Percentiles rank a stretch among this genome's conserved stretches.
Evolutionary conservation across 1,284 basidiomycete species (phyloP).

Genomic region (Melampsora americana): DNA sequence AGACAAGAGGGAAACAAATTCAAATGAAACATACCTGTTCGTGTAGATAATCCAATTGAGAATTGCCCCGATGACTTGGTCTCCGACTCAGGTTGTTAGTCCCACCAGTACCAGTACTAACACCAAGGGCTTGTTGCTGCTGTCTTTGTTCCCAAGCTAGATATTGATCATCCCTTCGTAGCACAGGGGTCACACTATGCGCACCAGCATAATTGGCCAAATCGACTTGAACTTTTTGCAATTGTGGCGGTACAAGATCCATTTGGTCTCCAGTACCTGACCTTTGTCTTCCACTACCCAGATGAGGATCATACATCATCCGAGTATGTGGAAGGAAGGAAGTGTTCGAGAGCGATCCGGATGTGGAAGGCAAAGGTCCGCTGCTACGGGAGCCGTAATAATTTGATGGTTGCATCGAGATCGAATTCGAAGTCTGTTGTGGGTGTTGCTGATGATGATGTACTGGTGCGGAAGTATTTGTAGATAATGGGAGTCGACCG

Average conservation of each 20-base stretch:
- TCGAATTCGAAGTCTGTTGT: not conserved
- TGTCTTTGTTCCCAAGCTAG: conserved; percentile 61
- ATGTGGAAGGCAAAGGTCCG: conserved; percentile 32
- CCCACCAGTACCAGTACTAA: conserved; percentile 66
- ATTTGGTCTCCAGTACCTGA: conserved; percentile 82
- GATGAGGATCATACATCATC: conserved; percentile 32
- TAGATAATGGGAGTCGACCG: conserved; percentile 34
- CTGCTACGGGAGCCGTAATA: conserved; percentile 36
- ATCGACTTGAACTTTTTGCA: conserved; percentile 57
- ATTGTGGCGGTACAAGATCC: conserved; percentile 84
- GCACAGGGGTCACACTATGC: conserved; percentile 49
- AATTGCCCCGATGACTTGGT: conserved; percentile 69
- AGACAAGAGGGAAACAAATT: conserved; percentile 49
- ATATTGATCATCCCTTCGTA: conserved; percentile 51
- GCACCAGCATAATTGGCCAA: conserved; percentile 46
- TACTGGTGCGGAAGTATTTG: conserved; percentile 14
- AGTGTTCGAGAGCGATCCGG: conserved; percentile 33
- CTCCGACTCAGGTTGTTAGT: conserved; percentile 67
- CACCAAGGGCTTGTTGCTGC: conserved; percentile 51
- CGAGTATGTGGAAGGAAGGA: conserved; percentile 41
- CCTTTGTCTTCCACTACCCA: conserved; percentile 58
- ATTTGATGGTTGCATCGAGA: conserved; percentile 13
- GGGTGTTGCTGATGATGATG: conserved; percentile 30
- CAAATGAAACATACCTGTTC: conserved; percentile 69
- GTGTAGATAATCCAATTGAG: conserved; percentile 80